Evolutionary conservation across 257 asterid genomes (phyloP).

Genomic region (Capsicum chinense): DNA sequence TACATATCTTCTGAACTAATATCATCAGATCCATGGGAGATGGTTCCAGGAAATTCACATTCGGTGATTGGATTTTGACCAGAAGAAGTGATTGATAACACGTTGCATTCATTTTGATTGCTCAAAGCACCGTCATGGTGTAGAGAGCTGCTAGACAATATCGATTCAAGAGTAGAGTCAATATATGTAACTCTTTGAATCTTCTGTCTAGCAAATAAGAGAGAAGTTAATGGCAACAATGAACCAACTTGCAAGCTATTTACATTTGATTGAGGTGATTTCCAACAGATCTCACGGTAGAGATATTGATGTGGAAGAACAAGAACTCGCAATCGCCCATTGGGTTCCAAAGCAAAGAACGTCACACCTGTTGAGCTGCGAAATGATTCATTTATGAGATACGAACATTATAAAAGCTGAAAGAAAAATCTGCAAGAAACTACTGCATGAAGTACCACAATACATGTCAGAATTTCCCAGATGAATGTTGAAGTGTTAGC

Average conservation of each 20-base stretch:
- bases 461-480: constrained; percentile 7
- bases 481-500: background rate
- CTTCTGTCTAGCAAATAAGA: constrained; percentile 26
- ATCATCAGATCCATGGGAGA: constrained; percentile 2
- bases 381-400: background rate
- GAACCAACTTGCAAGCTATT: constrained; percentile 33
- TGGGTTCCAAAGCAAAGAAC: constrained; percentile 21
- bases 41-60: constrained; percentile 30
- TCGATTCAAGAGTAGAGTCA: constrained; percentile 28
- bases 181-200: constrained; percentile 16
- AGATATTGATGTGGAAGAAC: constrained; percentile 28
- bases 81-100: constrained; percentile 26
- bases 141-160: constrained; percentile 9
- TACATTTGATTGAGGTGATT: constrained; percentile 29
- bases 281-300: constrained; percentile 14
- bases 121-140: constrained; percentile 28
- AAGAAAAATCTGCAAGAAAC: background rate
- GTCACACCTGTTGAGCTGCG: constrained; percentile 24
- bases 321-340: constrained; percentile 16
- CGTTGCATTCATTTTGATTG: constrained; percentile 26
- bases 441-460: background rate
- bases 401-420: background rate
- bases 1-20: background rate
- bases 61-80: constrained; percentile 18
- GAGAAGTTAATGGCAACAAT: constrained; percentile 28